Percentiles rank a stretch among this genome's conserved stretches.
These are phyloP conservation scores for Agrocybe pediades DNA, from an alignment of 768 basidiomycete genomes.

Conservation along the genomic window DNA sequence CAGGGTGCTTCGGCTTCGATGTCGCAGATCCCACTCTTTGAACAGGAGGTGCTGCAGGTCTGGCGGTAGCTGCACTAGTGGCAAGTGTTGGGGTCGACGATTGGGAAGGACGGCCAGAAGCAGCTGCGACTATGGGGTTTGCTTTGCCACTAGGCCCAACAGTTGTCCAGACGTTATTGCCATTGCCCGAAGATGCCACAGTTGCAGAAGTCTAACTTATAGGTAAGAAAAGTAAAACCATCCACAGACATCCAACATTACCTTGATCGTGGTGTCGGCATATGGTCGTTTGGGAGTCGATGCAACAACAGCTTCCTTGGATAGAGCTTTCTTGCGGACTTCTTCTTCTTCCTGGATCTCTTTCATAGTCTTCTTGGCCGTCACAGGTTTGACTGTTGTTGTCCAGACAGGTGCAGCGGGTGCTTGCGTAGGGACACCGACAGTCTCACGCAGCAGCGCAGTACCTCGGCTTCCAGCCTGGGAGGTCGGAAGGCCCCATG, in stretches of 20 bases:
- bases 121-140: slow-evolving; percentile 31
- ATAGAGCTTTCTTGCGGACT: slow-evolving; percentile 67
- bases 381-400: slow-evolving; percentile 51
- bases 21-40: slow-evolving; percentile 32
- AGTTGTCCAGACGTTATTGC: slow-evolving; percentile 77
- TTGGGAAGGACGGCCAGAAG: slow-evolving; percentile 36
- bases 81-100: slow-evolving; percentile 14
- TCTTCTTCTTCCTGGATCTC: slow-evolving; percentile 99
- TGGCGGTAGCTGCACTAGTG: slow-evolving; percentile 17
- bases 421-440: slow-evolving; percentile 27
- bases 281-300: slow-evolving; percentile 69
- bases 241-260: slow-evolving; percentile 26
- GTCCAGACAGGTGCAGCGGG: slow-evolving; percentile 71
- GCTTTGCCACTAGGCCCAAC: slow-evolving; percentile 80
- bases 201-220: slow-evolving; percentile 16
- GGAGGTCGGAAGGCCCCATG: slow-evolving; percentile 89
- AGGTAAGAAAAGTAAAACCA: slow-evolving; percentile 12
- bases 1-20: slow-evolving; percentile 27
- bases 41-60: slow-evolving; percentile 35
- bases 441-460: slow-evolving; percentile 42
- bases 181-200: slow-evolving; percentile 24
- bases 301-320: slow-evolving; percentile 60
- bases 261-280: slow-evolving; percentile 80
- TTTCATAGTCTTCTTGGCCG: slow-evolving; percentile 91
- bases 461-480: slow-evolving; percentile 61